Percentiles rank a stretch among this genome's conserved stretches.
phyloP scores from a whole-genome alignment of 352 stramenopile genomes.

The Hyaloperonospora brassicae region DNA sequence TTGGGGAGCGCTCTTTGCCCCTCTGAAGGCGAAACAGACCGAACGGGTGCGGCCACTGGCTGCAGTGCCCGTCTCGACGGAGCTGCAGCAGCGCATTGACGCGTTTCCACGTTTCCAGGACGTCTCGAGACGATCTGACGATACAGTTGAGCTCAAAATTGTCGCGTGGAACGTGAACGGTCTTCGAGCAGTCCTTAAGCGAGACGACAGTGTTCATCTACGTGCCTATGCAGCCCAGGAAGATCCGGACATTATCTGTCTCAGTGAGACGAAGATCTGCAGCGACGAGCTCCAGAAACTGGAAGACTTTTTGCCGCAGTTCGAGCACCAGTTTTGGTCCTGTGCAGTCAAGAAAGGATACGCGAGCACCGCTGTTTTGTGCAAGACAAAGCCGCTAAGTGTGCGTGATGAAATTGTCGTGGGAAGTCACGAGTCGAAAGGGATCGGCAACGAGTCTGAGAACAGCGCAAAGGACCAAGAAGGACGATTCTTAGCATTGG shows the following conservation, averaged over 20 bases:
- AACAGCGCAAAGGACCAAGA: conserved; percentile 54
- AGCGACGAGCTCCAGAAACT: conserved; percentile 62
- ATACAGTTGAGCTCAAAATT: conserved; percentile 32
- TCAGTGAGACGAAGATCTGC: conserved; percentile 85
- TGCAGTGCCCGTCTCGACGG: conserved; percentile 22
- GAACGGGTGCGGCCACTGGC: conserved; percentile 19
- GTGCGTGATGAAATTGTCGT: conserved; percentile 63
- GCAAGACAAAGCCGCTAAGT: conserved; percentile 62
- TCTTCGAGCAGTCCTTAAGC: conserved; percentile 67
- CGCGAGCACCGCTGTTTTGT: conserved; percentile 62
- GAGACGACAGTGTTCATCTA: conserved; percentile 54
- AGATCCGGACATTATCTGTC: conserved; percentile 70
- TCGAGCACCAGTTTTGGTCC: conserved; percentile 69
- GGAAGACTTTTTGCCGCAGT: conserved; percentile 66
- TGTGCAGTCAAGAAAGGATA: conserved; percentile 77
- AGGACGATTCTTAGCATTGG: conserved; percentile 69
- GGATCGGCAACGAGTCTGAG: conserved; percentile 2
- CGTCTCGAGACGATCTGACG: conserved; percentile 22
- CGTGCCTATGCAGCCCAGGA: conserved; percentile 71
- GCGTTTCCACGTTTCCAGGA: conserved; percentile 42
- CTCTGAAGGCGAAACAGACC: conserved; percentile 8
- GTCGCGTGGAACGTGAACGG: conserved; percentile 83
- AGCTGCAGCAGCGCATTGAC: conserved; percentile 43
- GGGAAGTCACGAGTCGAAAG: conserved; percentile 28
- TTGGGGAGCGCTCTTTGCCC: conserved; percentile 38